Percentiles rank a stretch among this genome's conserved stretches.
phyloP scores from a whole-genome alignment of 352 stramenopile species.

The Phytopythium vexans region DNA sequence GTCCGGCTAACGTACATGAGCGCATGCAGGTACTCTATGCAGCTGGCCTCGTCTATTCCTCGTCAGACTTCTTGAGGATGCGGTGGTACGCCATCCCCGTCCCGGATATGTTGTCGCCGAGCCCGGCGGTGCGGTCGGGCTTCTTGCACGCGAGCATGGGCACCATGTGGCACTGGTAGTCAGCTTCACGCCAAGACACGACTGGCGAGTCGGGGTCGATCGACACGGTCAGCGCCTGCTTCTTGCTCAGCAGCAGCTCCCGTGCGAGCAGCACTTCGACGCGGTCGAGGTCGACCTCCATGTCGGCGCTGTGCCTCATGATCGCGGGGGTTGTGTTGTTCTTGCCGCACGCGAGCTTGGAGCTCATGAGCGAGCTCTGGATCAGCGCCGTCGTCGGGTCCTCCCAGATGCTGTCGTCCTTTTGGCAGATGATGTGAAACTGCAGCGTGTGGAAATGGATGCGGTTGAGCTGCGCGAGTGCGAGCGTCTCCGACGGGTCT shows the following conservation, averaged over 20 bases:
- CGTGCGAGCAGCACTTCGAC: slow-evolving; percentile 63
- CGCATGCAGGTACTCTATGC: not conserved
- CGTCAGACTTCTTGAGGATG: slow-evolving; percentile 37
- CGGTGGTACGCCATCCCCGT: slow-evolving; percentile 80
- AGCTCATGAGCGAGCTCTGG: slow-evolving; percentile 79
- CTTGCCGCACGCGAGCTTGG: slow-evolving; percentile 75
- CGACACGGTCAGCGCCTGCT: slow-evolving; percentile 47
- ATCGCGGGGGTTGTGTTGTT: slow-evolving; percentile 31
- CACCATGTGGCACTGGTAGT: slow-evolving; percentile 75
- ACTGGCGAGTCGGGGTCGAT: slow-evolving; percentile 69
- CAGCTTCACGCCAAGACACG: slow-evolving; percentile 60
- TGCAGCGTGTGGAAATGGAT: slow-evolving; percentile 87
- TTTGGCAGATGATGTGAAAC: slow-evolving; percentile 86
- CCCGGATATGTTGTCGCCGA: slow-evolving; percentile 86
- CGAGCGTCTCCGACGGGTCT: slow-evolving; percentile 19
- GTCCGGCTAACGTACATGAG: too few species aligned
- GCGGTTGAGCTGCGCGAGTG: slow-evolving; percentile 62
- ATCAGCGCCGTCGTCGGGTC: slow-evolving; percentile 68
- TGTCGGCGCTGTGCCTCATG: slow-evolving; percentile 56
- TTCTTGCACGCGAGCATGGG: slow-evolving; percentile 84
- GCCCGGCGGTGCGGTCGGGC: slow-evolving; percentile 71
- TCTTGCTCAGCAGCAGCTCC: slow-evolving; percentile 51
- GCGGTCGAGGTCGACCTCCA: slow-evolving; percentile 70
- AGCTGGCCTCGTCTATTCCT: slow-evolving; percentile 2
- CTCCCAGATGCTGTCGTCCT: slow-evolving; percentile 54